A percentile compares a stretch with the other conserved stretches of the same genome.
Evolutionary conservation across 2,329 filamentous ascomycete species (phyloP).

Genomic region (Laburnicola sp.): DNA sequence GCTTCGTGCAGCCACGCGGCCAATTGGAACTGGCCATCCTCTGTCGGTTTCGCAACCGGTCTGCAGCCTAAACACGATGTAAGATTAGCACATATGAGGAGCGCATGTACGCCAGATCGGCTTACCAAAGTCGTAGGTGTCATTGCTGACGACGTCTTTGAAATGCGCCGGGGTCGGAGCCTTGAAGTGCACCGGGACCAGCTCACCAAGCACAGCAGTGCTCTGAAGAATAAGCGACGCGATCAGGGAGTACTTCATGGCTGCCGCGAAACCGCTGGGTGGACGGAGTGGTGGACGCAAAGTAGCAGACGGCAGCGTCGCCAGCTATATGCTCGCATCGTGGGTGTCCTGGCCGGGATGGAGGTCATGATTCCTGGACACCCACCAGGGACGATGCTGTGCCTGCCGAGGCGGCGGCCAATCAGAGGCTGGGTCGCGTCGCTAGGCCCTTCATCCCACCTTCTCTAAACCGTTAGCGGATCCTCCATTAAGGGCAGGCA

Average conservation of each 20-base stretch:
- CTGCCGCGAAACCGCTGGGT: no score
- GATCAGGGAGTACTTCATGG: conserved; percentile 38
- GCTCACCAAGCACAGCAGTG: conserved; percentile 31
- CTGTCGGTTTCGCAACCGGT: conserved; percentile 32
- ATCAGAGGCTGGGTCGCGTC: conserved; percentile 1
- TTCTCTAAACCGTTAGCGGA: conserved; percentile 7
- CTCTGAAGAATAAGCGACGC: conserved; percentile 32
- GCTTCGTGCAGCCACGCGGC: conserved; percentile 38
- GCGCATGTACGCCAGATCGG: no score
- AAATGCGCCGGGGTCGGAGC: conserved; percentile 35
- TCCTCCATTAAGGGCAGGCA: conserved; percentile 1
- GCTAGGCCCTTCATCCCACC: background rate
- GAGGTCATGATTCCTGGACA: background rate
- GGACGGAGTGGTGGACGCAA: no score
- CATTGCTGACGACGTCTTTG: conserved; percentile 37
- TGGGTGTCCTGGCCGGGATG: no score
- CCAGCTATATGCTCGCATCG: conserved; percentile 1
- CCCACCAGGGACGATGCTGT: conserved; percentile 2
- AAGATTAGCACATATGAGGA: no score
- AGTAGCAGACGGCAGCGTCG: background rate
- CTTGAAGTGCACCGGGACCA: conserved; percentile 35
- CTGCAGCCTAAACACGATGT: conserved; percentile 40
- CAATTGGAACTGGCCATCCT: conserved; percentile 33
- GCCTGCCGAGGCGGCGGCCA: background rate
- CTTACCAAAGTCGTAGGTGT: conserved; percentile 41